phyloP scores from a whole-genome alignment of 768 basidiomycete species.

The Omphalotus guepiniiformis region DNA sequence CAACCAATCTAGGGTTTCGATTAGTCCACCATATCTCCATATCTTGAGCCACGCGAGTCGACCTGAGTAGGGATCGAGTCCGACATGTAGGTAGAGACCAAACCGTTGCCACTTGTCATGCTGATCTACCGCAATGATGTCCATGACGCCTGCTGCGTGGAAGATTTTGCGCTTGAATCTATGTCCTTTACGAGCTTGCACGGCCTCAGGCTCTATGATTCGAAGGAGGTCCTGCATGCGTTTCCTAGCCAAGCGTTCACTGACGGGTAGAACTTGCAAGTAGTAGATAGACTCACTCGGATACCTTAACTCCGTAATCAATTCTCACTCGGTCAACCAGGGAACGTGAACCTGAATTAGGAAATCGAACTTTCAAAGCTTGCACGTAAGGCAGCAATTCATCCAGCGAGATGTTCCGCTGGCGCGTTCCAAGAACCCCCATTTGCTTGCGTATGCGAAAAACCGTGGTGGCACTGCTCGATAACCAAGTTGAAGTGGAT shows the following conservation, averaged over 20 bases:
- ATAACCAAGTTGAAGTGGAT: background rate
- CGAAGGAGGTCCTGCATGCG: conserved; percentile 4
- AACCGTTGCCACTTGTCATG: conserved; percentile 31
- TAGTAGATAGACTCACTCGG: conserved; percentile 11
- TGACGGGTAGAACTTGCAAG: background rate
- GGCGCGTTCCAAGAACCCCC: conserved; percentile 7
- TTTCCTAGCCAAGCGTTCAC: conserved; percentile 2
- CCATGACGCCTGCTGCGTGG: conserved; percentile 25
- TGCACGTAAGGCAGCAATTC: background rate
- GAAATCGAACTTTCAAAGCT: conserved; percentile 5
- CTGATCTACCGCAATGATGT: conserved; percentile 26
- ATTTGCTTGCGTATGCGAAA: conserved; percentile 6
- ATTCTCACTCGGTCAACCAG: conserved; percentile 3
- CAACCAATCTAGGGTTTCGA: conserved; percentile 20
- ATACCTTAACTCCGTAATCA: conserved; percentile 10
- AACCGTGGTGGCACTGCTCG: conserved; percentile 2
- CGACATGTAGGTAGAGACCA: conserved; percentile 22
- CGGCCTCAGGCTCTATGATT: conserved; percentile 11
- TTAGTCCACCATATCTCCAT: conserved; percentile 34
- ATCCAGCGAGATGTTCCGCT: conserved; percentile 2
- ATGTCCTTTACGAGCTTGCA: conserved; percentile 4
- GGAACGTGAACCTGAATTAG: conserved; percentile 5
- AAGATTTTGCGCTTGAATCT: conserved; percentile 19
- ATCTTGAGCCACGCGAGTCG: conserved; percentile 25
- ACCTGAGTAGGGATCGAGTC: conserved; percentile 24